phyloP scores from a whole-genome alignment of 305 asterid species.

The Nicotiana rustica region DNA sequence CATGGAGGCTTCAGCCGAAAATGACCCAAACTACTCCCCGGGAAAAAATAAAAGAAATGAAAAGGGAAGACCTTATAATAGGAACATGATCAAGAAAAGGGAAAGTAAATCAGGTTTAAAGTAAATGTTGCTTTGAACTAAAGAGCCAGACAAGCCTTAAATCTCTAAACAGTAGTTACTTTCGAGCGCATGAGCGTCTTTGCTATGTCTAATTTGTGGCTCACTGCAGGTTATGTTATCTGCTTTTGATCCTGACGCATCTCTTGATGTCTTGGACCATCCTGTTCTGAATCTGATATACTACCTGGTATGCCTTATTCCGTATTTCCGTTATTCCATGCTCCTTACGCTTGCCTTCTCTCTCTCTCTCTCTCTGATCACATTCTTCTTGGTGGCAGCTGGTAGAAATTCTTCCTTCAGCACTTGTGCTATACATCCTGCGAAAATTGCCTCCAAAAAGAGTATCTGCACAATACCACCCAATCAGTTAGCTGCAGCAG shows the following conservation, averaged over 20 bases:
- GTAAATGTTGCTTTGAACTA: background rate
- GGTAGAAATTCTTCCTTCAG: constrained; percentile 95
- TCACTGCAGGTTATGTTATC: constrained; percentile 76
- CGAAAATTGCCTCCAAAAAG: constrained; percentile 94
- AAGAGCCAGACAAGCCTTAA: constrained; percentile 2
- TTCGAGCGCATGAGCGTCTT: background rate
- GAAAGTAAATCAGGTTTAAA: constrained; percentile 14
- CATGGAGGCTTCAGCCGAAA: background rate
- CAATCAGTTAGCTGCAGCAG: constrained; percentile 60
- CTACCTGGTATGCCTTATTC: constrained; percentile 60
- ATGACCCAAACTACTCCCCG: background rate
- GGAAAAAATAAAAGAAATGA: background rate
- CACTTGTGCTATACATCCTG: constrained; percentile 85
- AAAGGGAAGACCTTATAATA: background rate
- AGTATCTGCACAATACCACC: constrained; percentile 82
- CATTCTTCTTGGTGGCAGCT: constrained; percentile 53
- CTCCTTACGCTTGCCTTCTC: background rate
- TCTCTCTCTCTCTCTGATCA: background rate
- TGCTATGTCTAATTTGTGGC: constrained; percentile 2
- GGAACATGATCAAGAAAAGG: background rate
- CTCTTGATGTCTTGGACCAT: constrained; percentile 83
- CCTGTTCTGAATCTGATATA: constrained; percentile 80
- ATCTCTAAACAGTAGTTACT: background rate
- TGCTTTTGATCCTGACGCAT: constrained; percentile 76
- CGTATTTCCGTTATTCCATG: background rate